phyloP scores from a whole-genome alignment of 805 yeast species.

The Candida qinlingensis region DNA sequence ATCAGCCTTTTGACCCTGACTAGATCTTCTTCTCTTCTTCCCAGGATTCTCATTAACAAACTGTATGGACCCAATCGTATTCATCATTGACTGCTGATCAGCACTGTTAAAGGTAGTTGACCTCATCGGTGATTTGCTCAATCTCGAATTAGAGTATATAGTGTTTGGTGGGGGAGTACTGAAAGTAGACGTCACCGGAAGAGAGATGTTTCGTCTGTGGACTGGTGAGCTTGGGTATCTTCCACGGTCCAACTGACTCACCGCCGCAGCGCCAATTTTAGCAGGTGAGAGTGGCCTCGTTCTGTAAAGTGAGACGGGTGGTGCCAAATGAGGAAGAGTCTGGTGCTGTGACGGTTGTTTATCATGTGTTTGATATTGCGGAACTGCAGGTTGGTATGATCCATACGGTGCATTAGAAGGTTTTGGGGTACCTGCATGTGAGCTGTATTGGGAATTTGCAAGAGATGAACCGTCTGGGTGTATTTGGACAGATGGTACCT shows the following conservation, averaged over 20 bases:
- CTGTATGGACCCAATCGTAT: slow-evolving; percentile 22
- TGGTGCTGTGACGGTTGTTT: slow-evolving; percentile 4
- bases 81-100: slow-evolving; percentile 23
- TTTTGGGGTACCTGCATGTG: slow-evolving; percentile 1
- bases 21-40: slow-evolving; percentile 21
- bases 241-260: slow-evolving; percentile 39
- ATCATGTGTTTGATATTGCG: not conserved
- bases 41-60: slow-evolving; percentile 27
- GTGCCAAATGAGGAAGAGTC: slow-evolving; percentile 12
- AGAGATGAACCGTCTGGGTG: not conserved
- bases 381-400: slow-evolving; percentile 1
- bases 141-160: slow-evolving; percentile 16
- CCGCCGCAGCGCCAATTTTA: slow-evolving; percentile 67
- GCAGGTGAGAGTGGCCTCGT: slow-evolving; percentile 54
- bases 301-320: slow-evolving; percentile 17
- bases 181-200: slow-evolving; percentile 25
- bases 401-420: not conserved
- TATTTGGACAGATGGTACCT: not conserved
- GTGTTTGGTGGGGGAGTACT: slow-evolving; percentile 2
- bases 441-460: not conserved
- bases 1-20: slow-evolving; percentile 6
- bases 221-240: slow-evolving; percentile 22
- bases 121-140: slow-evolving; percentile 23
- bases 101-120: slow-evolving; percentile 24
- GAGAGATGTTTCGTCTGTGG: slow-evolving; percentile 36